Percentiles rank a stretch among this genome's conserved stretches.
phyloP scores from a whole-genome alignment of 352 stramenopile genomes.

The Plasmopara muralis region DNA sequence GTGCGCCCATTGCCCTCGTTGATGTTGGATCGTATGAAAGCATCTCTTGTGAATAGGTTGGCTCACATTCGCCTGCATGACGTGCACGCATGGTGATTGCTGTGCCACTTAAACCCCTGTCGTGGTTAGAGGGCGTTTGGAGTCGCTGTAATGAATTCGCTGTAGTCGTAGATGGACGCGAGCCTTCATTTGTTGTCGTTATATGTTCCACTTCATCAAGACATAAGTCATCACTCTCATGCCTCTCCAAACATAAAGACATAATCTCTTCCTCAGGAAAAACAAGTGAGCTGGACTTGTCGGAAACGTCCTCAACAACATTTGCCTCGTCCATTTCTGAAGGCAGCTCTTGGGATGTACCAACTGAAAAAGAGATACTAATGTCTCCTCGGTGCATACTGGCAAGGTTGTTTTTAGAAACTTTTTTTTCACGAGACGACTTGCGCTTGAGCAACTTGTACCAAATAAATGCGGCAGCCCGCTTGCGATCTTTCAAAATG shows the following conservation, averaged over 20 bases:
- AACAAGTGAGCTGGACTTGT: slow-evolving; percentile 22
- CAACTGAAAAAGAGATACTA: slow-evolving; percentile 74
- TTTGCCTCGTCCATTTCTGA: slow-evolving; percentile 48
- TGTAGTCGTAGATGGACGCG: slow-evolving; percentile 43
- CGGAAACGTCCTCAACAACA: slow-evolving; percentile 28
- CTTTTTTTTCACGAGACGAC: slow-evolving; percentile 48
- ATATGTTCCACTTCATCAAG: slow-evolving; percentile 41
- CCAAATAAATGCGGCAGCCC: slow-evolving; percentile 79
- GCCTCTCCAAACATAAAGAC: slow-evolving; percentile 23
- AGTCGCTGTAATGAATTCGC: slow-evolving; percentile 61
- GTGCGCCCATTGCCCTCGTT: slow-evolving; percentile 44
- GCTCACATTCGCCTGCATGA: slow-evolving; percentile 44
- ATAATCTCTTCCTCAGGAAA: slow-evolving; percentile 18
- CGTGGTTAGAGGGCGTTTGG: slow-evolving; percentile 50
- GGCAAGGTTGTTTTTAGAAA: slow-evolving; percentile 31
- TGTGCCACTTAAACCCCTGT: slow-evolving; percentile 23
- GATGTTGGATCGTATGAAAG: slow-evolving; percentile 56
- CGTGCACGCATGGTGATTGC: slow-evolving; percentile 39
- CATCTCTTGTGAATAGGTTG: slow-evolving; percentile 46
- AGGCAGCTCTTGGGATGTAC: slow-evolving; percentile 71
- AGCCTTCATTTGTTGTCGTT: slow-evolving; percentile 21
- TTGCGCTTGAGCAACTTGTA: slow-evolving; percentile 83
- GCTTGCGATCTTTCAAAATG: slow-evolving; percentile 68
- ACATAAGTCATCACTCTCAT: slow-evolving; percentile 35
- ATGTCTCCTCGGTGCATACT: slow-evolving; percentile 72